Conservation (phyloP, 2,329 filamentous ascomycete genomes). For the Diaporthe australafricana region DNA sequence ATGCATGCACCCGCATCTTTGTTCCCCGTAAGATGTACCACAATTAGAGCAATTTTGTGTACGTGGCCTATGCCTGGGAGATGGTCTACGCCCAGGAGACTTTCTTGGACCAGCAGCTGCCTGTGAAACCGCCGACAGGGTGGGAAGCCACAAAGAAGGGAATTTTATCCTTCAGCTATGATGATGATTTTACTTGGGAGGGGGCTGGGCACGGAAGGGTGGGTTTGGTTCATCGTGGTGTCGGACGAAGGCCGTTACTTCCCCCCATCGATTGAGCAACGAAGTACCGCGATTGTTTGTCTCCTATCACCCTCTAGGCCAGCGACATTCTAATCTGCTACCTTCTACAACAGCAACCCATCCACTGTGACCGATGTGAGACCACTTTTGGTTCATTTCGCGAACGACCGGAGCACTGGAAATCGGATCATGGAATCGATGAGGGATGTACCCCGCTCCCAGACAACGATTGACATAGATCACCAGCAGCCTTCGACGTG, state of each 20-base stretch:
- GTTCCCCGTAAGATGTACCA: neutral
- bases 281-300: neutral
- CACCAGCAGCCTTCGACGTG: neutral
- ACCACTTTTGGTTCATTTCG: slow-evolving; percentile 6
- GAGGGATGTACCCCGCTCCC: slow-evolving; percentile 1
- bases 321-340: neutral
- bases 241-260: neutral
- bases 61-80: neutral
- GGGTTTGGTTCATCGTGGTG: neutral
- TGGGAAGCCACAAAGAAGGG: neutral
- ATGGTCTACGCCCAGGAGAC: slow-evolving; percentile 1
- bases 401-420: slow-evolving; percentile 7
- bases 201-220: neutral
- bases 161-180: slow-evolving; percentile 16
- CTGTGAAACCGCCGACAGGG: neutral
- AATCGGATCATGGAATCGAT: neutral
- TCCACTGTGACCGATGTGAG: slow-evolving; percentile 18
- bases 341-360: neutral
- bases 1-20: neutral
- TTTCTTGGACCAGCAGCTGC: neutral
- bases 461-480: neutral
- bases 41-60: neutral
- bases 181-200: neutral
- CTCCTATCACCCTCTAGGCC: too few relatives aligned
- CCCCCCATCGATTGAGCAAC: neutral